Evolutionary conservation across 2,329 filamentous ascomycete species (phyloP).

Genomic region (Lachnellula hyalina): DNA sequence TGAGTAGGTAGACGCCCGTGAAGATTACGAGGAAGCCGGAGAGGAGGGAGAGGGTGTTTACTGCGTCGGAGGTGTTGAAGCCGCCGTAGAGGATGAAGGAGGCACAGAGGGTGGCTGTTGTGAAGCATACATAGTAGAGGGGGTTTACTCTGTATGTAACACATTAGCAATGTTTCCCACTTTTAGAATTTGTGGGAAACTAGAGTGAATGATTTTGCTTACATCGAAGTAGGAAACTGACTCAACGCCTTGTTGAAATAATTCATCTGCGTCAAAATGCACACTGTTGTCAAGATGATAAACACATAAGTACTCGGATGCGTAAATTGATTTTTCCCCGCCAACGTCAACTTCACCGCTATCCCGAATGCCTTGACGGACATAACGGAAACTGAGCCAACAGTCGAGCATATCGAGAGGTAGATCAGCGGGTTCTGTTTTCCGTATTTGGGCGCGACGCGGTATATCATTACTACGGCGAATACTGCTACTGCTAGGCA

Average conservation of each 20-base stretch:
- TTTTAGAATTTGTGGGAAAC: neutral
- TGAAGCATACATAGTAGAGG: constrained; percentile 94
- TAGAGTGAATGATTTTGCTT: constrained; percentile 37
- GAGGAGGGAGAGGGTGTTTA: constrained; percentile 87
- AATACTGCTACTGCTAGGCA: constrained; percentile 75
- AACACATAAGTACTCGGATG: constrained; percentile 97
- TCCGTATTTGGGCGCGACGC: constrained; percentile 80
- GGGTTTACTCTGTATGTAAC: constrained; percentile 55
- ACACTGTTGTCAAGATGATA: constrained; percentile 85
- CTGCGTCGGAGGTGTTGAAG: constrained; percentile 88
- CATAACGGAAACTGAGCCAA: constrained; percentile 98
- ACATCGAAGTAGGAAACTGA: constrained; percentile 97
- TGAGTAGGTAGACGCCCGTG: constrained; percentile 89
- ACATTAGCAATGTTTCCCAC: constrained; percentile 9
- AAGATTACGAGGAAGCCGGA: constrained; percentile 95
- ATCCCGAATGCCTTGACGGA: constrained; percentile 98
- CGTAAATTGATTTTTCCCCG: constrained; percentile 89
- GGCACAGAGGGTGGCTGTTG: constrained; percentile 85
- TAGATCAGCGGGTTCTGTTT: constrained; percentile 96
- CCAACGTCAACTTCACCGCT: constrained; percentile 89
- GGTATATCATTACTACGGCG: constrained; percentile 93
- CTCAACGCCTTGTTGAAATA: constrained; percentile 99
- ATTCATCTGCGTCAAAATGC: constrained; percentile 99
- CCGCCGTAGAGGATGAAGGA: constrained; percentile 95
- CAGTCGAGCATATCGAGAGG: constrained; percentile 95